These are phyloP conservation scores for Poa annua DNA, from an alignment of 176 grass and related monocot species.

Conservation along the genomic window DNA sequence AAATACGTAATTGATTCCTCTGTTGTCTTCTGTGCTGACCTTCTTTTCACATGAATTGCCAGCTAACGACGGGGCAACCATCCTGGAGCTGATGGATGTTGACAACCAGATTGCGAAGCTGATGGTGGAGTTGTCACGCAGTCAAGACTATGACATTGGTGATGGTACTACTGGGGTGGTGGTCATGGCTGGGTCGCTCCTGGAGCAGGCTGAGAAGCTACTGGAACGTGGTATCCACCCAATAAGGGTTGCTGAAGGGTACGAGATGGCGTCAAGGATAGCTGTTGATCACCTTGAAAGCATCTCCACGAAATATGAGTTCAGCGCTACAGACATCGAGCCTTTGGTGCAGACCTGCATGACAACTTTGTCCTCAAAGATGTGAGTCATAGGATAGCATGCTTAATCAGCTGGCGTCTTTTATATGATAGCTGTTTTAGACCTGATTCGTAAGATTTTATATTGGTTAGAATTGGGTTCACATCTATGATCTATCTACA, in stretches of 20 bases:
- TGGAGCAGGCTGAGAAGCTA: constrained; percentile 79
- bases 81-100: constrained; percentile 87
- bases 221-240: constrained; percentile 80
- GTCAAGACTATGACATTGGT: constrained; percentile 82
- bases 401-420: not conserved
- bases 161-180: constrained; percentile 83
- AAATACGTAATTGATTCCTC: too few species aligned
- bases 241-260: constrained; percentile 75
- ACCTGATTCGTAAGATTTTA: not conserved
- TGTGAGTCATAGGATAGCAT: constrained; percentile 57
- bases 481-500: not conserved
- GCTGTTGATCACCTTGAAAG: constrained; percentile 74
- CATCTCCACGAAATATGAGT: constrained; percentile 68
- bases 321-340: constrained; percentile 57
- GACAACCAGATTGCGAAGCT: constrained; percentile 85
- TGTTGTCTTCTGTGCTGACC: constrained; percentile 26
- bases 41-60: constrained; percentile 2
- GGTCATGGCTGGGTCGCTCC: constrained; percentile 70
- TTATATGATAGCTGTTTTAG: not conserved
- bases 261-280: constrained; percentile 76
- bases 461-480: constrained; percentile 12
- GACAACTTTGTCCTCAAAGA: constrained; percentile 96
- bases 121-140: constrained; percentile 81
- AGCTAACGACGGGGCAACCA: constrained; percentile 87
- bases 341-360: constrained; percentile 80